Evolutionary conservation across 2,329 filamentous ascomycete species (phyloP).

Genomic region (Claviceps fusiformis): DNA sequence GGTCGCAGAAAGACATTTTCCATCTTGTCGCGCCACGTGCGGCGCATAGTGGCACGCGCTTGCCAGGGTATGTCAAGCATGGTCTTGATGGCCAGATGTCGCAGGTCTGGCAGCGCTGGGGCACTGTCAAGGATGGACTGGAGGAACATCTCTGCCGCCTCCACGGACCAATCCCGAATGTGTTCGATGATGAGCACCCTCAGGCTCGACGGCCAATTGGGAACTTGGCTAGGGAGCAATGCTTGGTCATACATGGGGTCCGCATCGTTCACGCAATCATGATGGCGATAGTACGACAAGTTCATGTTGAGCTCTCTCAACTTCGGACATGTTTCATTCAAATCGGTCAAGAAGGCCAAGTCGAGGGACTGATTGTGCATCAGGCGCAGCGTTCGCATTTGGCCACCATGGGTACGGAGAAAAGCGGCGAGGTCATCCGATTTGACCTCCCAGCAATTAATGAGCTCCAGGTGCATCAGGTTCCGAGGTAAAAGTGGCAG

Average conservation of each 20-base stretch:
- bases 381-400: conserved; percentile 55
- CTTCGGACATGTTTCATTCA: conserved; percentile 55
- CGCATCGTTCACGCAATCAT: conserved; percentile 53
- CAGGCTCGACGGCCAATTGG: conserved; percentile 65
- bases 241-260: conserved; percentile 62
- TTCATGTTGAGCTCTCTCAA: conserved; percentile 64
- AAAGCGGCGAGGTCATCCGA: conserved; percentile 53
- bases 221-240: conserved; percentile 49
- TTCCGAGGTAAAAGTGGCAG: conserved; percentile 54
- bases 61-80: conserved; percentile 75
- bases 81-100: conserved; percentile 57
- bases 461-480: conserved; percentile 56
- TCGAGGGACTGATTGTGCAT: conserved; percentile 70
- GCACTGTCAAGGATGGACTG: conserved; percentile 64
- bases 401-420: conserved; percentile 50
- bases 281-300: conserved; percentile 61
- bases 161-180: conserved; percentile 58
- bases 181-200: conserved; percentile 62
- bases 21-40: conserved; percentile 62
- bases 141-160: conserved; percentile 64
- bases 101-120: conserved; percentile 48
- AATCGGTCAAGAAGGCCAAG: conserved; percentile 55
- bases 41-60: conserved; percentile 64
- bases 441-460: conserved; percentile 65
- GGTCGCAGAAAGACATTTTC: conserved; percentile 50